Percentiles rank a stretch among this genome's conserved stretches.
Conservation (phyloP, 169 alveolate genomes). For the Eimeria falciformis region DNA sequence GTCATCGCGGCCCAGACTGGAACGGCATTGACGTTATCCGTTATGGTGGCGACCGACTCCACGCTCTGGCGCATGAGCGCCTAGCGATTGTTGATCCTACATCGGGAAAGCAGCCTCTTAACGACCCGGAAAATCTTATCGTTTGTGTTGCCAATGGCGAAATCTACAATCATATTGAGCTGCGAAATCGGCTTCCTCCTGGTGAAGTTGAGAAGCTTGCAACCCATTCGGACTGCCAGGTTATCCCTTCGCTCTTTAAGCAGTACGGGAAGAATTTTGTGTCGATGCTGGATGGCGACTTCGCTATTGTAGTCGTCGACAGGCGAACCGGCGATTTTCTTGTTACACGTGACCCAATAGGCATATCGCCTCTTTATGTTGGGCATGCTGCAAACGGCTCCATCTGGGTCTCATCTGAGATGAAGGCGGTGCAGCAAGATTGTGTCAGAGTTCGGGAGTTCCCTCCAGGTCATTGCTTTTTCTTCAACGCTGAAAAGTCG, state of each 20-base stretch:
- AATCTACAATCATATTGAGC: constrained; percentile 73
- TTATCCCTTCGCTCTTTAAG: constrained; percentile 34
- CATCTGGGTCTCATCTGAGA: constrained; percentile 65
- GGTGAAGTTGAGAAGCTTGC: constrained; percentile 1
- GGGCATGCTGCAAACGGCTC: constrained; percentile 75
- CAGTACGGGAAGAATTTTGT: neutral
- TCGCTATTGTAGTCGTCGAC: constrained; percentile 48
- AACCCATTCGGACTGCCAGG: constrained; percentile 26
- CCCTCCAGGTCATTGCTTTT: constrained; percentile 82
- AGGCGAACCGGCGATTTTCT: constrained; percentile 53
- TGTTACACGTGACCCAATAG: constrained; percentile 77
- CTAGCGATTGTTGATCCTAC: constrained; percentile 75
- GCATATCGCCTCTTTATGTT: constrained; percentile 71
- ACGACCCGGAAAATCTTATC: constrained; percentile 35
- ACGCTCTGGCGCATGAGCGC: constrained; percentile 74
- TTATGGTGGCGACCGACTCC: neutral
- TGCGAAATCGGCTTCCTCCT: constrained; percentile 21
- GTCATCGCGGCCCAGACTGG: constrained; percentile 80
- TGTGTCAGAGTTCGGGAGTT: constrained; percentile 70
- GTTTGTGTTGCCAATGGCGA: constrained; percentile 70
- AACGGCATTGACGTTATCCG: constrained; percentile 64
- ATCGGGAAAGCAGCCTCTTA: constrained; percentile 77
- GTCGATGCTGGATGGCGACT: constrained; percentile 64
- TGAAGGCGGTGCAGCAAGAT: constrained; percentile 60
- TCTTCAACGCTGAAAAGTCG: constrained; percentile 17